These are phyloP conservation scores for Plectosphaerella sp. DNA, from an alignment of 2,329 filamentous ascomycete genomes.

Conservation along the genomic window DNA sequence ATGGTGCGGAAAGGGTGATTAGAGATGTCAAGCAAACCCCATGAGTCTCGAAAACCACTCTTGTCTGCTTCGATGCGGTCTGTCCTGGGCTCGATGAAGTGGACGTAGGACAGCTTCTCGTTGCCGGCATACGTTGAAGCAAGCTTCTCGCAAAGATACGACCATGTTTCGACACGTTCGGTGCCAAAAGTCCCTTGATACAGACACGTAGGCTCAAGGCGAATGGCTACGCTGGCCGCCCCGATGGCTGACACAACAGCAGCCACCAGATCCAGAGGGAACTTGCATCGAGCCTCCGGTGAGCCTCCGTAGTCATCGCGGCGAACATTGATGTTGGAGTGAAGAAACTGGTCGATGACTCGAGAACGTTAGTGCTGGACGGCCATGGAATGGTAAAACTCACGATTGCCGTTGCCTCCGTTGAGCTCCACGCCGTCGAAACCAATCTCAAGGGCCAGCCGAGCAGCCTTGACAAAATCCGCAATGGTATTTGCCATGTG, in stretches of 20 bases:
- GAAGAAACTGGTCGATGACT: constrained; percentile 14
- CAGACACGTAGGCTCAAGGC: constrained; percentile 33
- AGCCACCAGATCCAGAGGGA: constrained; percentile 23
- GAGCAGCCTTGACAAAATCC: constrained; percentile 18
- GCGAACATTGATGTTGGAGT: constrained; percentile 20
- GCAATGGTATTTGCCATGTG: constrained; percentile 18
- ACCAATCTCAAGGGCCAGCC: constrained; percentile 27
- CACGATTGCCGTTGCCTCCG: constrained; percentile 15
- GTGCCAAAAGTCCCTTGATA: constrained; percentile 41
- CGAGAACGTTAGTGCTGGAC: background rate
- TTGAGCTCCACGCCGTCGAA: constrained; percentile 44
- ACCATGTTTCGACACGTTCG: constrained; percentile 42
- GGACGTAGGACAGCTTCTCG: constrained; percentile 36
- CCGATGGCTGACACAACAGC: constrained; percentile 20
- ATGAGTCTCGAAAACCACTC: constrained; percentile 29
- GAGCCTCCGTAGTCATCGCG: constrained; percentile 24
- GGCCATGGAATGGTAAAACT: background rate
- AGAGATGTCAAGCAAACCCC: constrained; percentile 20
- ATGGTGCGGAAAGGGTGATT: constrained; percentile 17
- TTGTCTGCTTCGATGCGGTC: constrained; percentile 37
- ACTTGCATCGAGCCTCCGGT: constrained; percentile 21
- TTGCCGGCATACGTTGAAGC: constrained; percentile 16
- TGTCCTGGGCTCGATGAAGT: constrained; percentile 42
- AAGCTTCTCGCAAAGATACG: constrained; percentile 35
- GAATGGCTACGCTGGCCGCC: constrained; percentile 19